A percentile compares a stretch with the other conserved stretches of the same genome.
These are phyloP conservation scores for Populus hybrid DNA, from an alignment of 441 rosid genomes.

Conservation along the genomic window DNA sequence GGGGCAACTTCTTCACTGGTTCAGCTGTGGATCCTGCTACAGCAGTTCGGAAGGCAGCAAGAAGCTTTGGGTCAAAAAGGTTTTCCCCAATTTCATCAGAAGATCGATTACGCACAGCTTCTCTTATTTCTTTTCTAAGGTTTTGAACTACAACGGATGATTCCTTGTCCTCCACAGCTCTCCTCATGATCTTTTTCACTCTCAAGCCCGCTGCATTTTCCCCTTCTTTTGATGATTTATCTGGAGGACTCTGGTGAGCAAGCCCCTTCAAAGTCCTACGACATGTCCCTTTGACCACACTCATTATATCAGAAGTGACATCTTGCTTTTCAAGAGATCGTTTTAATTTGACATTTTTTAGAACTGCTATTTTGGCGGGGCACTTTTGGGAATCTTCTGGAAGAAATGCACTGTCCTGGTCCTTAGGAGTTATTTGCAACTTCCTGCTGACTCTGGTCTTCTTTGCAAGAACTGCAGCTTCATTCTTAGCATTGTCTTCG, in stretches of 20 bases:
- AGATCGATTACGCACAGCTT: slow-evolving; percentile 72
- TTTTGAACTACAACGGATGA: slow-evolving; percentile 70
- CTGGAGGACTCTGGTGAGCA: slow-evolving; percentile 27
- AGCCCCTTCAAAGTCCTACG: slow-evolving; percentile 37
- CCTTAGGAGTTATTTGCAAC: slow-evolving; percentile 35
- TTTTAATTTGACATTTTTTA: slow-evolving; percentile 26
- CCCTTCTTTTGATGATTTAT: slow-evolving; percentile 46
- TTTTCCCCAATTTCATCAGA: slow-evolving; percentile 57
- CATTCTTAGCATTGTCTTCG: slow-evolving; percentile 34
- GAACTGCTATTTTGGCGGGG: slow-evolving; percentile 15
- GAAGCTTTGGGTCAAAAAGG: slow-evolving; percentile 88
- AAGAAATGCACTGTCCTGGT: slow-evolving; percentile 32
- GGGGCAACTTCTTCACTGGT: slow-evolving; percentile 46
- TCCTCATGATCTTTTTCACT: slow-evolving; percentile 91
- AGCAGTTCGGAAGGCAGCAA: slow-evolving; percentile 90
- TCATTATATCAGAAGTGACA: slow-evolving; percentile 56
- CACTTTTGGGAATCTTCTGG: slow-evolving; percentile 31
- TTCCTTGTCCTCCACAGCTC: slow-evolving; percentile 60
- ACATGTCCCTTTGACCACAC: slow-evolving; percentile 59
- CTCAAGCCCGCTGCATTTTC: slow-evolving; percentile 70
- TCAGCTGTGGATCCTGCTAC: slow-evolving; percentile 68
- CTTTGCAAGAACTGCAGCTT: slow-evolving; percentile 35
- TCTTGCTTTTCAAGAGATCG: slow-evolving; percentile 27
- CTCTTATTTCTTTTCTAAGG: slow-evolving; percentile 89
- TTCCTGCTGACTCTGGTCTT: slow-evolving; percentile 42